These are phyloP conservation scores for Terfezia claveryi DNA, from an alignment of 495 filamentous ascomycete species.

Conservation along the genomic window DNA sequence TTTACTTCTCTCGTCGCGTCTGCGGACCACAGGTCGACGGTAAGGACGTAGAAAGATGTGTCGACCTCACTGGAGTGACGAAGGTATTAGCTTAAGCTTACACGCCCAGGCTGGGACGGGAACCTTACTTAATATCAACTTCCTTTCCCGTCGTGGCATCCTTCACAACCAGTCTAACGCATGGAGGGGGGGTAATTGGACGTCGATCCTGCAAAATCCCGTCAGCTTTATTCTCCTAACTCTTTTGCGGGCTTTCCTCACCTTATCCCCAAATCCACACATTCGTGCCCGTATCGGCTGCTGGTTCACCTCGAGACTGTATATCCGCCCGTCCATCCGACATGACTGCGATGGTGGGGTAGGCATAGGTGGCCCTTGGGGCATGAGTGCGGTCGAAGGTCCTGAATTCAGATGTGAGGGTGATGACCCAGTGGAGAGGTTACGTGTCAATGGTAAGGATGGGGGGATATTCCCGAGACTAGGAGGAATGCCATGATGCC, in stretches of 20 bases:
- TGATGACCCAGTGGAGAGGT: constrained; percentile 4
- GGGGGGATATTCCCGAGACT: constrained; percentile 9
- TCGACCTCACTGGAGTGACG: constrained; percentile 41
- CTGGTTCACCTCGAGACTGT: constrained; percentile 64
- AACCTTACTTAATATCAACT: constrained; percentile 62
- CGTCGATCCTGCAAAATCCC: constrained; percentile 50
- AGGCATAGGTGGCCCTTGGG: background rate
- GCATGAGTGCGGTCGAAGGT: constrained; percentile 4
- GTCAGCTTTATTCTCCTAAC: constrained; percentile 7
- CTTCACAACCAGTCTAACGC: constrained; percentile 61
- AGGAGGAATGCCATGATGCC: background rate
- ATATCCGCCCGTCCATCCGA: constrained; percentile 27
- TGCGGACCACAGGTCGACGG: constrained; percentile 77
- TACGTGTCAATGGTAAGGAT: constrained; percentile 10
- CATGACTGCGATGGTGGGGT: constrained; percentile 12
- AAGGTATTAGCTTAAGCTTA: background rate
- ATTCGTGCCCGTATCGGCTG: constrained; percentile 88
- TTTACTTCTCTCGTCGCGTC: constrained; percentile 80
- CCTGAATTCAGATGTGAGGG: background rate
- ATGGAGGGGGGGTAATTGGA: constrained; percentile 89
- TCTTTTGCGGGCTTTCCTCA: constrained; percentile 21
- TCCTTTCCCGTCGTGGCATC: constrained; percentile 66
- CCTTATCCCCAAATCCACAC: constrained; percentile 98
- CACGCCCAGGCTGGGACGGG: background rate
- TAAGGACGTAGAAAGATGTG: constrained; percentile 74